Percentiles rank a stretch among this genome's conserved stretches.
These are phyloP conservation scores for Boletus rufocinnamomeus DNA, from an alignment of 768 basidiomycete species.

Conservation along the genomic window DNA sequence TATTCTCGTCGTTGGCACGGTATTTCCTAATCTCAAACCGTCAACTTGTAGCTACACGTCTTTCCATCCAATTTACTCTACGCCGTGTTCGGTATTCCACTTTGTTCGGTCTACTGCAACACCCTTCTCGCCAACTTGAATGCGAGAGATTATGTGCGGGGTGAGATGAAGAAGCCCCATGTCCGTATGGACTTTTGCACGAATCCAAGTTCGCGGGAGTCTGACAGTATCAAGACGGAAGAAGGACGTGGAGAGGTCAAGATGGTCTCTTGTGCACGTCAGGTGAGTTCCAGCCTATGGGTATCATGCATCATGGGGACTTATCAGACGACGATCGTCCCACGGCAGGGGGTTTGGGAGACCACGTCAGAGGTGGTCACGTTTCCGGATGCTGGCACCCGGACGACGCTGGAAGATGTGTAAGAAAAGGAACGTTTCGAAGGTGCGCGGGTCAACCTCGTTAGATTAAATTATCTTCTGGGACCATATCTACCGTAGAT, in stretches of 20 bases:
- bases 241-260: background rate
- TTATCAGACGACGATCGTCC: background rate
- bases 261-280: background rate
- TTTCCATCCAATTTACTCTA: background rate
- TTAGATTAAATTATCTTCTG: no score
- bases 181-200: background rate
- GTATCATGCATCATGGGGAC: no score
- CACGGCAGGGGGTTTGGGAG: background rate
- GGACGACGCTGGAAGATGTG: no score
- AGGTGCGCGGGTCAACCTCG: no score
- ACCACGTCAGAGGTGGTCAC: background rate
- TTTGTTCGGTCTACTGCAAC: constrained; percentile 17
- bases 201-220: no score
- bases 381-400: background rate
- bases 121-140: constrained; percentile 23
- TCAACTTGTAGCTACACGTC: background rate
- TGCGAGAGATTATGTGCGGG: constrained; percentile 7
- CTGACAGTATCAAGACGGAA: background rate
- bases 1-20: background rate
- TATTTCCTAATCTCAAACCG: background rate
- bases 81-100: background rate
- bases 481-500: no score
- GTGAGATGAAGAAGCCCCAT: background rate
- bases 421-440: no score
- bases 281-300: background rate